These are phyloP conservation scores for Tetrapisispora nanseiensis DNA, from an alignment of 805 yeast genomes.

Conservation along the genomic window DNA sequence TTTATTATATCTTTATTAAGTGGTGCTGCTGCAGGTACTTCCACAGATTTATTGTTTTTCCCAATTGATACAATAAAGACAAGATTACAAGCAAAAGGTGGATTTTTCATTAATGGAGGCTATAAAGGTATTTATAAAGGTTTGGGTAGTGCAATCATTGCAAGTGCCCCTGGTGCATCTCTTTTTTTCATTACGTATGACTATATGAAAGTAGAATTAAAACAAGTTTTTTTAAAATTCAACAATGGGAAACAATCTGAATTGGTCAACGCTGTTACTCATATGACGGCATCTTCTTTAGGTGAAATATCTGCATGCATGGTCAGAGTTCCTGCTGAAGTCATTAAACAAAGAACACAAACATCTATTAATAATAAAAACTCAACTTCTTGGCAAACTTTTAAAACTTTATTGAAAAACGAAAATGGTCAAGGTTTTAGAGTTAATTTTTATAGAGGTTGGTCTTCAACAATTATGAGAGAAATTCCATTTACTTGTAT, in stretches of 20 bases:
- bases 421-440: slow-evolving; percentile 68
- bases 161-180: slow-evolving; percentile 86
- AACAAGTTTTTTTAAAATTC: slow-evolving; percentile 22
- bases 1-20: slow-evolving; percentile 35
- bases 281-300: slow-evolving; percentile 78
- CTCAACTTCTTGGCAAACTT: slow-evolving; percentile 54
- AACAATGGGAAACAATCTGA: slow-evolving; percentile 8
- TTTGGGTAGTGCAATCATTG: slow-evolving; percentile 84
- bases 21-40: slow-evolving; percentile 95
- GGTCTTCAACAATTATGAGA: slow-evolving; percentile 83
- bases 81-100: slow-evolving; percentile 89
- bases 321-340: slow-evolving; percentile 95
- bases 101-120: slow-evolving; percentile 88
- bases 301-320: slow-evolving; percentile 93
- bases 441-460: slow-evolving; percentile 82
- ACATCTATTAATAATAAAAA: slow-evolving; percentile 36
- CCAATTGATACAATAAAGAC: slow-evolving; percentile 96
- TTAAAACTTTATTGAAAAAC: slow-evolving; percentile 51
- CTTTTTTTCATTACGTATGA: slow-evolving; percentile 81
- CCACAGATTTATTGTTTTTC: slow-evolving; percentile 88
- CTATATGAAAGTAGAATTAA: slow-evolving; percentile 43
- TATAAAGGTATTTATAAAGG: slow-evolving; percentile 88
- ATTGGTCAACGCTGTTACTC: slow-evolving; percentile 40
- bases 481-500: slow-evolving; percentile 95
- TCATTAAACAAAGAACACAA: slow-evolving; percentile 90